Conservation (phyloP, 495 filamentous ascomycete genomes). For the Chaetomidium leptoderma region DNA sequence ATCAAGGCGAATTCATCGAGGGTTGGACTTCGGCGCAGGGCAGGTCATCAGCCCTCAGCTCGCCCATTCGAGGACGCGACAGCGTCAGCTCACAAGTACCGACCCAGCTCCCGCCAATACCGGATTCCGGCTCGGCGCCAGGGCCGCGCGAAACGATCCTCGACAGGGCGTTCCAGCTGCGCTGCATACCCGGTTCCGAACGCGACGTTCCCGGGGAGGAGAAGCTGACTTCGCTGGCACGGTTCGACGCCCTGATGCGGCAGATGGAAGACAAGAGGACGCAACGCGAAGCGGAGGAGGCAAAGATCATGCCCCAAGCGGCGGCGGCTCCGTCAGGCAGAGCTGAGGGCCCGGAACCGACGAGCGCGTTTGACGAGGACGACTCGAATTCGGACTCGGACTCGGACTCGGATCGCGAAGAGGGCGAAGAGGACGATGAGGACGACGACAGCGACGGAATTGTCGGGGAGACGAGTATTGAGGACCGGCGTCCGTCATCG, state of each 20-base stretch:
- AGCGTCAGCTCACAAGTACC: constrained; percentile 41
- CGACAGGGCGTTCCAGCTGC: constrained; percentile 55
- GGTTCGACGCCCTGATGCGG: constrained; percentile 56
- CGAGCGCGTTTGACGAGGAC: constrained; percentile 47
- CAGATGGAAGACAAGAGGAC: constrained; percentile 48
- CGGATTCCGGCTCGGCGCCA: constrained; percentile 40
- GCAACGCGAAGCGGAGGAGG: constrained; percentile 31
- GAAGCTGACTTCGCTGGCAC: constrained; percentile 53
- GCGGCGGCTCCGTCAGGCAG: constrained; percentile 8
- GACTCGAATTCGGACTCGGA: constrained; percentile 28
- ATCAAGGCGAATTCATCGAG: constrained; percentile 53
- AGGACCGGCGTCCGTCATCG: constrained; percentile 27
- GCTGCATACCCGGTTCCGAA: constrained; percentile 51
- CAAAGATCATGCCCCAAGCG: constrained; percentile 16
- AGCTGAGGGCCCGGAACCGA: constrained; percentile 24
- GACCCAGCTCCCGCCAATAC: constrained; percentile 29
- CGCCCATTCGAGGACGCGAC: constrained; percentile 41
- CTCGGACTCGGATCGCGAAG: constrained; percentile 17
- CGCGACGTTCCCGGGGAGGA: constrained; percentile 46
- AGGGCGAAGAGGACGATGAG: constrained; percentile 32
- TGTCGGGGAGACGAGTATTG: constrained; percentile 26
- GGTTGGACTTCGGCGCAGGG: constrained; percentile 56
- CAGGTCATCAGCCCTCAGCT: constrained; percentile 49
- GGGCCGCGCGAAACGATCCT: constrained; percentile 54
- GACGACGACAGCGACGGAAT: constrained; percentile 43